phyloP scores from a whole-genome alignment of 352 stramenopile species.

The Phytophthora niederhauseri region DNA sequence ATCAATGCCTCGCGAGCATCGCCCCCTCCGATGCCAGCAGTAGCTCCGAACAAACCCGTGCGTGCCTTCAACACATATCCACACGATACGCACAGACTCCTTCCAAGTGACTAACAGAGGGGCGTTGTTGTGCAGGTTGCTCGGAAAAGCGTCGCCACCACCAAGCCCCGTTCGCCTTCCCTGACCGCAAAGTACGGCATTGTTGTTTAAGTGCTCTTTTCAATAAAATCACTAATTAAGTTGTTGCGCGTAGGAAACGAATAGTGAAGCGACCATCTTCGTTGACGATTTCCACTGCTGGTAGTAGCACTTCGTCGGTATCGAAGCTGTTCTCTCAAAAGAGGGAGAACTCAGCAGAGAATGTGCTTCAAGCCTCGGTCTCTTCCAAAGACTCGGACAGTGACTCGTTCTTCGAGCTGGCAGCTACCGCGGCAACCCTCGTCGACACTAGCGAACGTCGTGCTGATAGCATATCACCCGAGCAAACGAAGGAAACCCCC shows the following conservation, averaged over 20 bases:
- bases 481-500: conserved; percentile 1
- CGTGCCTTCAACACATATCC: not conserved
- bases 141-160: conserved; percentile 20
- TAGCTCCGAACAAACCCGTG: conserved; percentile 25
- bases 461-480: not conserved
- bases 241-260: conserved; percentile 20
- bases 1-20: conserved; percentile 30
- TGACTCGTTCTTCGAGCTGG: conserved; percentile 11
- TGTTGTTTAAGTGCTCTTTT: not conserved
- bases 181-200: conserved; percentile 26
- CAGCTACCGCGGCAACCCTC: not conserved
- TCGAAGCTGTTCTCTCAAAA: conserved; percentile 21
- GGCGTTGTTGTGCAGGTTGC: conserved; percentile 6
- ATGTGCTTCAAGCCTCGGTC: conserved; percentile 3
- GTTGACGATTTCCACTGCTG: conserved; percentile 4
- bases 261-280: conserved; percentile 31
- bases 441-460: not conserved
- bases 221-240: not conserved
- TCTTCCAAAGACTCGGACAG: conserved; percentile 8
- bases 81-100: not conserved
- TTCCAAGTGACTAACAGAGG: not conserved
- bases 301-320: conserved; percentile 5
- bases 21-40: conserved; percentile 10
- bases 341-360: not conserved
- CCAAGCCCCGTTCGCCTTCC: conserved; percentile 35